phyloP scores from a whole-genome alignment of 495 filamentous ascomycete species.

The Xylaria sp. region DNA sequence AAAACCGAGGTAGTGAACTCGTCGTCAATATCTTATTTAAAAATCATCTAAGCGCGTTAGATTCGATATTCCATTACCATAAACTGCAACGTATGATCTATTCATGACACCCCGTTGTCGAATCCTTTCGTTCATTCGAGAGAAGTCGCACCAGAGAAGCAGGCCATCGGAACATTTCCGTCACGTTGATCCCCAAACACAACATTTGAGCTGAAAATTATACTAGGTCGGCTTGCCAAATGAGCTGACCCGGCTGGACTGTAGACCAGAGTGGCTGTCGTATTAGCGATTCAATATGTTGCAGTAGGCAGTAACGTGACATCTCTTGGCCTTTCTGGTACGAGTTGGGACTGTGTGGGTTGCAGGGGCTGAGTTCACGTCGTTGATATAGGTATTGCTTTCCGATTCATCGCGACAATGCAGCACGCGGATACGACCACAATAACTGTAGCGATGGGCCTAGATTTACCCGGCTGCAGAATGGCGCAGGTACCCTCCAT shows the following conservation, averaged over 20 bases:
- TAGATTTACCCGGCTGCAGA: conserved; percentile 24
- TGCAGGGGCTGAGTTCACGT: conserved; percentile 5
- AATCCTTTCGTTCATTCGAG: background rate
- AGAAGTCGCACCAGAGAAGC: background rate
- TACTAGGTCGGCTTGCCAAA: background rate
- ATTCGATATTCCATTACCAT: background rate
- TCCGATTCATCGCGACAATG: conserved; percentile 16
- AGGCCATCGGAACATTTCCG: background rate
- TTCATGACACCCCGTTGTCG: background rate
- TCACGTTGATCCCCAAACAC: background rate
- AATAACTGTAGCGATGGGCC: background rate
- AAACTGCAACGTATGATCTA: background rate
- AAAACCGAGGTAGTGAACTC: background rate
- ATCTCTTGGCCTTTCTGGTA: background rate
- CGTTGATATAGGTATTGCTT: conserved; percentile 24
- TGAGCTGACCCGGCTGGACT: background rate
- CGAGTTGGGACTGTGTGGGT: background rate
- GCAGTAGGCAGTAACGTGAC: conserved; percentile 26
- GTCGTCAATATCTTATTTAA: background rate
- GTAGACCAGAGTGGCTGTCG: background rate
- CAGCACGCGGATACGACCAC: conserved; percentile 6
- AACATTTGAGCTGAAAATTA: background rate
- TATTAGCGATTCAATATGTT: background rate
- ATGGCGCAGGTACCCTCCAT: conserved; percentile 7
- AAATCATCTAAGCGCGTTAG: background rate